Conservation (phyloP, 78 protist species). For the Dictyostelium intermedium region DNA sequence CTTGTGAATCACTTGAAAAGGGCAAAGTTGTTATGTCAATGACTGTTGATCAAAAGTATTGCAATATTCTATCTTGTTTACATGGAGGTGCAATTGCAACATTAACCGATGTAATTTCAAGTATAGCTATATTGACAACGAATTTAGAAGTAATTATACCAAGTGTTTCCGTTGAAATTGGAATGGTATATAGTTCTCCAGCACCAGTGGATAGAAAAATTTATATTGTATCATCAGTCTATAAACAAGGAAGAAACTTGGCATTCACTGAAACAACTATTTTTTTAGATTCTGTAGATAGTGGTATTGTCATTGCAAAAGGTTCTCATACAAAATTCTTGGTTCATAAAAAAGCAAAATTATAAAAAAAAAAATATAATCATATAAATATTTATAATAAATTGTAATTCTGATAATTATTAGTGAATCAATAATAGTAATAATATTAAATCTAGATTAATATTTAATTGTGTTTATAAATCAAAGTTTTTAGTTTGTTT, state of each 20-base stretch:
- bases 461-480: no score
- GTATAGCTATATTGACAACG: constrained; percentile 15
- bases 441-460: no score
- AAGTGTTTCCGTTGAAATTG: constrained; percentile 17
- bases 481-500: no score
- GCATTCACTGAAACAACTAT: constrained; percentile 61
- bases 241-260: constrained; percentile 38
- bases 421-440: no score
- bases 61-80: constrained; percentile 15
- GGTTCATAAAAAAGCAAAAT: background rate
- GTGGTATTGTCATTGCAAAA: background rate
- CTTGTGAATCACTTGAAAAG: background rate
- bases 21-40: constrained; percentile 5
- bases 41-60: constrained; percentile 12
- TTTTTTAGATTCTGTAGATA: background rate
- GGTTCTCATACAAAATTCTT: constrained; percentile 65
- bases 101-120: constrained; percentile 7
- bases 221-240: background rate
- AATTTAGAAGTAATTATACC: background rate
- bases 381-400: background rate
- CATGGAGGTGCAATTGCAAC: constrained; percentile 45
- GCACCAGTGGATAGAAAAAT: constrained; percentile 7
- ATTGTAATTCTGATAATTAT: background rate
- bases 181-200: background rate
- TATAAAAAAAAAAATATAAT: background rate